Base-by-base conservation (phyloP, 75 land plant species). In the Azolla pinnata region DNA sequence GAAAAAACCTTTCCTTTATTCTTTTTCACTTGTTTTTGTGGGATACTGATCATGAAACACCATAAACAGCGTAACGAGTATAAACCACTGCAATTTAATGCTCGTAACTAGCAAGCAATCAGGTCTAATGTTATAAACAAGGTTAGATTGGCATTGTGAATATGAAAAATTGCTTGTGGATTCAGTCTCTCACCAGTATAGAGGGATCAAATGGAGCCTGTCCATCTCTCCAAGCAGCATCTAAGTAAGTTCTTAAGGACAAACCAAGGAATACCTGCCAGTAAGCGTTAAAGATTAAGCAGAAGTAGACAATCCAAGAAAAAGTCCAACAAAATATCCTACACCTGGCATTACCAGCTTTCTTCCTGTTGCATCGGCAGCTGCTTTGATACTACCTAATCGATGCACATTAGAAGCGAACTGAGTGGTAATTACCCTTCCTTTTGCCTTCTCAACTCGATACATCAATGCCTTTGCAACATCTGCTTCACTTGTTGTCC, bases 141-240 rank as follows among this genome's bases (percentile, higher is more conserved):
- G n/a, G n/a, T n/a, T n/a, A n/a, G n/a, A n/a, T n/a, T n/a, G n/a
- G n/a, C n/a, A n/a, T n/a, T n/a, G n/a, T n/a, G n/a, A n/a, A n/a
- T n/a, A n/a, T n/a, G n/a, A n/a, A n/a, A n/a, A n/a, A n/a, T n/a
- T n/a, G n/a, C n/a, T n/a, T n/a, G n/a, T n/a, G n/a, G n/a, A n/a
- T n/a, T n/a, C n/a, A n/a, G n/a, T n/a, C n/a, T n/a, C 69, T 64
- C 81, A 93, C 99, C 83, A 95, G 60, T 47, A 86, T 83, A 31
- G 91, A 89, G 8, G 97, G 99, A 78, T 95, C 99, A 60, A 95
- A 83, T n/a, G 99, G 99, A 58, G 99, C 99, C 62, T 89, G 79
- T 31, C 96, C 96, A 80, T 89, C 99, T 68, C 66, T 95, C 77
- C 84, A 95, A 46, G 99, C 99, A 64, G 99, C 99, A 68, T 95